Conservation (phyloP, 257 asterid genomes). For the Asclepias syriaca region DNA sequence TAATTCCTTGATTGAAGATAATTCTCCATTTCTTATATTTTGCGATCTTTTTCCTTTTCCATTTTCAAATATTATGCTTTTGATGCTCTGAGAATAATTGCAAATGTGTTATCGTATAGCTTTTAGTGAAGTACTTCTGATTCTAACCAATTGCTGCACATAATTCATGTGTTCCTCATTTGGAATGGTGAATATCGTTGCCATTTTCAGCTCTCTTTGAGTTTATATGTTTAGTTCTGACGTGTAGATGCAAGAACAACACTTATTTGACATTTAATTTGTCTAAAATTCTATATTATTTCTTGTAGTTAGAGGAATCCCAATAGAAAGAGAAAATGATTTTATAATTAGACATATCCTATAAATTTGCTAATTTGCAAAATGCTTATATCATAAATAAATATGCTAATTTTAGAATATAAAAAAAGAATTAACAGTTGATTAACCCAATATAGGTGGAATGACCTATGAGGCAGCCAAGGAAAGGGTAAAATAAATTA, state of each 20-base stretch:
- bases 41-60: not conserved
- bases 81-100: not conserved
- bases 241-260: not conserved
- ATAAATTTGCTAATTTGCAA: not conserved
- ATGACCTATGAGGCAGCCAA: too few relatives aligned
- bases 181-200: not conserved
- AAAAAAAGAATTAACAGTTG: too few relatives aligned
- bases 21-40: not conserved
- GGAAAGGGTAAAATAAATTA: too few relatives aligned
- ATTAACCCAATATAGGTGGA: too few relatives aligned
- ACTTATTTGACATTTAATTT: not conserved
- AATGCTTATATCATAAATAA: too few relatives aligned
- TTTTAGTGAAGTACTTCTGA: not conserved
- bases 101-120: not conserved
- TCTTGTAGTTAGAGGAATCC: not conserved
- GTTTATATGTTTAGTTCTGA: not conserved
- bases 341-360: not conserved
- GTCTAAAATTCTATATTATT: not conserved
- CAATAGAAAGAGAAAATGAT: not conserved
- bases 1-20: constrained; percentile 22
- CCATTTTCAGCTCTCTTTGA: not conserved
- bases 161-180: not conserved
- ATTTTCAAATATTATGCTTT: not conserved
- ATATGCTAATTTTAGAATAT: too few relatives aligned
- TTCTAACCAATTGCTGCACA: not conserved